Evolutionary conservation across 208 protist genomes (phyloP), one percentile per base, ranked within the genome.

Genomic region (Leishmania martiniquensis): DNA sequence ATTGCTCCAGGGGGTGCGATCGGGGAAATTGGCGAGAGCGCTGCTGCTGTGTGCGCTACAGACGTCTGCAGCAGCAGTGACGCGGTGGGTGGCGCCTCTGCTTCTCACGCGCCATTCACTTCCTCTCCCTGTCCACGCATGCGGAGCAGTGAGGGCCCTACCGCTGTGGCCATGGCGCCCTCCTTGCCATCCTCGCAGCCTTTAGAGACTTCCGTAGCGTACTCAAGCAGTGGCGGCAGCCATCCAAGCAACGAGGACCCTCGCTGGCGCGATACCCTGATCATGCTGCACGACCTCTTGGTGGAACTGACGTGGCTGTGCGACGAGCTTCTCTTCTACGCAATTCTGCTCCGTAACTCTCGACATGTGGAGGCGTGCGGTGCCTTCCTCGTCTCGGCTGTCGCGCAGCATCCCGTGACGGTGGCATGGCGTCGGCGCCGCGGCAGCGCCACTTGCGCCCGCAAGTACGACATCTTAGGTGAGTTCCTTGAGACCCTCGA

Each of bases 221-320:
- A 29, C 60, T 65, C 47, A 29, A 47, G 25, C 45, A 62, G 32
- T 29, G 74, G 39, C 52, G 32, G 47, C 47, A 76, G 44, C 9
- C 62, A 65, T 54, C 34, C 49, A 62, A 66, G 52, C 66, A 72
- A 37, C 44, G 34, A 49, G 22, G 79, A 72, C n/a, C 22, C 20
- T 29, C 25, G 45, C 4, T 75, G 79, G 74, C 51, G 29, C 60
- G 68, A 78, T 15, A 54, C 79, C n/a, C 13, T 79, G 39, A 49
- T 34, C 42, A 75, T 68, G 0, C 83, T 97, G 67, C 85, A 85
- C 15, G 75, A 78, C 17, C 78, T 97, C 15, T 82, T 95, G 20
- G 84, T 96, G 0, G 93, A 97, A 69, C 73, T 97, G 49, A 93
- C 84, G 42, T 97, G 91, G 89, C 81, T 97, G 10, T 89, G 93